Base-by-base conservation (phyloP, 2,329 filamentous ascomycete species). In the Atkinsonella hypoxylon region DNA sequence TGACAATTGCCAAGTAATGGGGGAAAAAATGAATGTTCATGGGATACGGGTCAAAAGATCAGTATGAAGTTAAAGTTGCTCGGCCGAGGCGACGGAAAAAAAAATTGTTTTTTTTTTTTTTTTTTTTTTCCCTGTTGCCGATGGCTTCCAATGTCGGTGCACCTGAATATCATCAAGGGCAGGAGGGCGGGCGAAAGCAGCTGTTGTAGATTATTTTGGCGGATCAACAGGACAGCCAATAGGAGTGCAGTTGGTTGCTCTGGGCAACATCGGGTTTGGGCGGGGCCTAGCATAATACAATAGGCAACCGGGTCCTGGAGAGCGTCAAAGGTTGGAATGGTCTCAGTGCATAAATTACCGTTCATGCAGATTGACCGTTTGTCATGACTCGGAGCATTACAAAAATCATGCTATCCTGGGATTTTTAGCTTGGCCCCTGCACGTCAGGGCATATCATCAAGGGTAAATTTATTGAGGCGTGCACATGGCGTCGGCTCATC, bases 31-130 rank as follows among this genome's bases (percentile, higher is more conserved):
- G 15, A 6, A 30, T 15, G 30, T 22, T 41, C 4, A 34, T 15
- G 10, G 18, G 67, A 57, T 66, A 72, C 68, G 68, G 66, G 67
- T 70, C 62, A 56, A 61, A 61, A 57, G 56, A 22, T 57, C 62
- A 55, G 64, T 67, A 72, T 72, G 55, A 55, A 65, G 61, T 60
- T 57, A 59, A 36, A 26, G 61, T 56, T 55, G 57, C 57, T 58
- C 57, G 13, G 36, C 32, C 46, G 43, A 53, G 26, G 20, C 7
- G 55, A 53, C 57, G 61, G 62, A 61, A 63, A 59, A 64, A 62
- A 62, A 60, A 59, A n/a, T n/a, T n/a, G n/a, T n/a, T 5, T 26
- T 6, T 7, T 3, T 26, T 8, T 26, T 26, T 26, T 6, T 26
- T 26, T 26, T 12, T 11, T 32, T 36, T 44, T 13, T 17, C 12